Conservation (phyloP, 345 rosid species). For the Trapa incisa region DNA sequence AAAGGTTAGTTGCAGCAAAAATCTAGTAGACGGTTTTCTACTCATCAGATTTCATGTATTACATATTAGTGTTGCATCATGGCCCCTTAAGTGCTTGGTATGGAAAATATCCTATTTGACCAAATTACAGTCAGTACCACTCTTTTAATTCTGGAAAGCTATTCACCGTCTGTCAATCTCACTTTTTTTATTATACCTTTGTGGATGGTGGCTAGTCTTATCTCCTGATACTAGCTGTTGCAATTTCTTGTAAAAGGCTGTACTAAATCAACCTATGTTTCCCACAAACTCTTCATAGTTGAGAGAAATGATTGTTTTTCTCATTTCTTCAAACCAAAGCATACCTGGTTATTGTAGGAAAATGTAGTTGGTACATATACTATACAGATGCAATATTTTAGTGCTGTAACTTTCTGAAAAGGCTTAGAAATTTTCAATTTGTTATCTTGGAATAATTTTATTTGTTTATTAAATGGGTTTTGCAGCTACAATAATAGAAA, state of each 20-base stretch:
- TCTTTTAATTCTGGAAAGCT: neutral
- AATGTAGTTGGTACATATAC: neutral
- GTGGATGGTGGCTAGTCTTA: too few relatives aligned
- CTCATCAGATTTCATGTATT: neutral
- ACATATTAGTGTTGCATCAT: neutral
- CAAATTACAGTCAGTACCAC: neutral
- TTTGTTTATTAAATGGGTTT: constrained; percentile 3
- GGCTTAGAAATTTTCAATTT: neutral
- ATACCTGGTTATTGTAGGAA: neutral
- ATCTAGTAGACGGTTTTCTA: neutral
- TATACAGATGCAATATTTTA: neutral
- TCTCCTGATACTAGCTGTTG: too few relatives aligned
- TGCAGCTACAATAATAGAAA: constrained; percentile 82
- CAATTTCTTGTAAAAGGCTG: too few relatives aligned
- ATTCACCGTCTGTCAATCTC: neutral
- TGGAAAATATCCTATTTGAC: neutral
- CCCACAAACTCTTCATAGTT: too few relatives aligned
- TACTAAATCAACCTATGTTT: too few relatives aligned
- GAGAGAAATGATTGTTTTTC: neutral
- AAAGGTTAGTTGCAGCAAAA: neutral
- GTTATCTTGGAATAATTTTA: neutral
- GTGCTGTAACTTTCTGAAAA: neutral
- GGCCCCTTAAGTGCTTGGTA: neutral
- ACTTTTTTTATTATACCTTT: too few relatives aligned
- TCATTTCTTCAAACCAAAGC: neutral